phyloP scores from a whole-genome alignment of 2,329 filamentous ascomycete genomes.

The Nemania sp. region DNA sequence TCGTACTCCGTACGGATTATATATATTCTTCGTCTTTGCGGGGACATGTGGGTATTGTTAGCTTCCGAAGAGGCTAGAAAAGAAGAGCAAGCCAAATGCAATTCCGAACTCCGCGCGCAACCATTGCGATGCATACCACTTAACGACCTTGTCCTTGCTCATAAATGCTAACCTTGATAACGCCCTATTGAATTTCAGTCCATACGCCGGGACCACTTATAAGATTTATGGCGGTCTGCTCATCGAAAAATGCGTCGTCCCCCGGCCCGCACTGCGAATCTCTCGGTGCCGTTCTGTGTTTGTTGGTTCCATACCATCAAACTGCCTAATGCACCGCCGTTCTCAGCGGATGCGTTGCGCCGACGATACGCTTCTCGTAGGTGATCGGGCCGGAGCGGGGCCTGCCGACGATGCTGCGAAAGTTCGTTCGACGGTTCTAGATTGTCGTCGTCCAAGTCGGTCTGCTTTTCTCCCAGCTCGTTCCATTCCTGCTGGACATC shows the following conservation, averaged over 20 bases:
- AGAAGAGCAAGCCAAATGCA: too few relatives aligned
- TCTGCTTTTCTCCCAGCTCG: slow-evolving; percentile 59
- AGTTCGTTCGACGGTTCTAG: slow-evolving; percentile 41
- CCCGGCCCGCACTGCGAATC: slow-evolving; percentile 59
- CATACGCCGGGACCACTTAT: slow-evolving; percentile 17
- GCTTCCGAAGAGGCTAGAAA: too few relatives aligned
- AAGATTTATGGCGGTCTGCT: slow-evolving; percentile 23
- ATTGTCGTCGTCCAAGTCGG: slow-evolving; percentile 49
- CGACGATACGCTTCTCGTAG: slow-evolving; percentile 72
- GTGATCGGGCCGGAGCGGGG: slow-evolving; percentile 73
- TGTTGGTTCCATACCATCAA: slow-evolving; percentile 65
- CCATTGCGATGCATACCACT: not conserved
- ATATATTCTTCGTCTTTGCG: too few relatives aligned
- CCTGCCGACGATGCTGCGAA: slow-evolving; percentile 47
- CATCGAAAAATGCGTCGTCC: slow-evolving; percentile 57
- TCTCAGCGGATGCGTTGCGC: slow-evolving; percentile 65
- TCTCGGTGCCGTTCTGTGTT: slow-evolving; percentile 60
- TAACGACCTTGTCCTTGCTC: not conserved
- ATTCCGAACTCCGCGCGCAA: slow-evolving; percentile 7
- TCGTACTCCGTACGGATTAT: too few relatives aligned
- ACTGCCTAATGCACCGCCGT: slow-evolving; percentile 61
- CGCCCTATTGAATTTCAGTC: not conserved
- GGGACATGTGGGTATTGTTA: too few relatives aligned
- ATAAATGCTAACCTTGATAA: not conserved
- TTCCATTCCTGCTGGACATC: slow-evolving; percentile 74